Conservation (phyloP, 345 rosid genomes). For the Sapria himalayana region DNA sequence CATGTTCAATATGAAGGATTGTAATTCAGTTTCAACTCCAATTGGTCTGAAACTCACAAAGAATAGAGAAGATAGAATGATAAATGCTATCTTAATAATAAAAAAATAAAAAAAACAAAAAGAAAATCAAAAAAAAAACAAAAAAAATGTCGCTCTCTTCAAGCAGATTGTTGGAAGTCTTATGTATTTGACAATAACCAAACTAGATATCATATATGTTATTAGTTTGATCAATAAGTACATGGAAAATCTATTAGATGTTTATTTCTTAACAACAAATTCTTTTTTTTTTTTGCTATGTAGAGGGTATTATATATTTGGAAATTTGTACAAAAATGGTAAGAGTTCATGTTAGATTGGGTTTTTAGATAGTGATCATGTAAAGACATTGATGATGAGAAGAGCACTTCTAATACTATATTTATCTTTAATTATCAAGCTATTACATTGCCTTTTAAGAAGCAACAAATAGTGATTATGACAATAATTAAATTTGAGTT, state of each 20-base stretch:
- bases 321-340: background rate
- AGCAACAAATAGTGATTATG: background rate
- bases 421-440: background rate
- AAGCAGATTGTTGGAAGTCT: background rate
- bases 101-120: too few relatives aligned
- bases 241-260: too few relatives aligned
- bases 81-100: too few relatives aligned
- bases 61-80: background rate
- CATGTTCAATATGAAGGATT: background rate
- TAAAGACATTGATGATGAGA: too few relatives aligned
- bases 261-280: background rate
- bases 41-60: background rate
- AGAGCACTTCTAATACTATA: background rate
- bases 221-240: background rate
- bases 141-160: too few relatives aligned
- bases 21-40: background rate
- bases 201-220: background rate
- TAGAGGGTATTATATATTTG: background rate
- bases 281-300: background rate
- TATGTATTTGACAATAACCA: background rate
- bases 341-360: background rate
- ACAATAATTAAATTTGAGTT: too few relatives aligned
- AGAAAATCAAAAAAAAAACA: too few relatives aligned
- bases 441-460: background rate
- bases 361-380: background rate